These are phyloP conservation scores for Aspergillus calidoustus DNA, from an alignment of 2,329 filamentous ascomycete species.

Conservation along the genomic window DNA sequence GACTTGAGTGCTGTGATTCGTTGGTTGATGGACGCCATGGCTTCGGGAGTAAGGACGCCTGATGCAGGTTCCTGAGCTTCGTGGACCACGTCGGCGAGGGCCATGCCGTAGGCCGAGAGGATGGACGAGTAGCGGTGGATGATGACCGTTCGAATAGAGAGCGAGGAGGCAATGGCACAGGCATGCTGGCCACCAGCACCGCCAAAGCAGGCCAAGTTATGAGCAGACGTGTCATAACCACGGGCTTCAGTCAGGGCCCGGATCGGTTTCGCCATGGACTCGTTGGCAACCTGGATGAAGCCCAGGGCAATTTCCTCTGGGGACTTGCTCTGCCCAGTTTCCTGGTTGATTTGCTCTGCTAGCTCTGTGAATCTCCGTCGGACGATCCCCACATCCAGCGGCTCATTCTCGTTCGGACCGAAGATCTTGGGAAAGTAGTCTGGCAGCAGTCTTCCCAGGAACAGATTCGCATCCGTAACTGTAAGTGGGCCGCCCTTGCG, in stretches of 20 bases:
- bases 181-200: conserved; percentile 92
- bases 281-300: conserved; percentile 49
- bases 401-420: conserved; percentile 84
- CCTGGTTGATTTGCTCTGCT: conserved; percentile 61
- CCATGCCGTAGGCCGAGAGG: conserved; percentile 90
- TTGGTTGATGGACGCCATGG: conserved; percentile 59
- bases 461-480: conserved; percentile 90
- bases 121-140: conserved; percentile 91
- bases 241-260: conserved; percentile 89
- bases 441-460: conserved; percentile 81
- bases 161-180: conserved; percentile 82
- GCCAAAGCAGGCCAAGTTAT: conserved; percentile 89
- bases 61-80: conserved; percentile 72
- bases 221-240: conserved; percentile 86
- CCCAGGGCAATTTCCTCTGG: conserved; percentile 47
- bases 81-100: conserved; percentile 88
- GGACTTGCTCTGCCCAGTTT: conserved; percentile 54
- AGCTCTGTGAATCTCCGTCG: conserved; percentile 75
- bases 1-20: conserved; percentile 80
- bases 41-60: conserved; percentile 58
- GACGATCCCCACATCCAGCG: conserved; percentile 76
- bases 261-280: conserved; percentile 69
- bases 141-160: conserved; percentile 84
- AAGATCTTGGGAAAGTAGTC: conserved; percentile 98
- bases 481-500: conserved; percentile 88